phyloP scores from a whole-genome alignment of 2,329 filamentous ascomycete species.

The Nemania sp. region DNA sequence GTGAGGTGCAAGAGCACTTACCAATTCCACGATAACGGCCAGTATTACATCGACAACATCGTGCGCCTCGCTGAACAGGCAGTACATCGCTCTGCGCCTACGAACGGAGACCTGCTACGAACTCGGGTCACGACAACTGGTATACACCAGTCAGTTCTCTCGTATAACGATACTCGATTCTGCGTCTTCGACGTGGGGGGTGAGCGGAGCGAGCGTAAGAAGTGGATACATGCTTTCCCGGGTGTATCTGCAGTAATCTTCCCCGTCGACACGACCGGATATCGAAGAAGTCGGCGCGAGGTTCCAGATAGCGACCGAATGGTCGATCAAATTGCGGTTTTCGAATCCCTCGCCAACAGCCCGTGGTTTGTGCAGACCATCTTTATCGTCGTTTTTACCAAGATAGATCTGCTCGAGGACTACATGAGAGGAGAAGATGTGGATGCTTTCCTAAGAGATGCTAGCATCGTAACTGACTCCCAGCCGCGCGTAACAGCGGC shows the following conservation, averaged over 20 bases:
- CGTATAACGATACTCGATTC: background rate
- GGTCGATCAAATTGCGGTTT: constrained; percentile 1
- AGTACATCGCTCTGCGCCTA: background rate
- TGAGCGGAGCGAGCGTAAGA: constrained; percentile 9
- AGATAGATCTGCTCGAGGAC: constrained; percentile 17
- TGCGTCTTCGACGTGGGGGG: constrained; percentile 13
- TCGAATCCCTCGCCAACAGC: background rate
- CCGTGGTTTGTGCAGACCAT: background rate
- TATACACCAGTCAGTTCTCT: constrained; percentile 2
- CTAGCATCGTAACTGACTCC: background rate
- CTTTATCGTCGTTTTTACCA: constrained; percentile 22
- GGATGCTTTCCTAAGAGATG: background rate
- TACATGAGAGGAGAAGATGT: background rate
- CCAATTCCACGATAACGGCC: constrained; percentile 8
- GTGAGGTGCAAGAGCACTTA: background rate
- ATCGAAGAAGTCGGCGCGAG: background rate
- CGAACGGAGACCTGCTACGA: constrained; percentile 4
- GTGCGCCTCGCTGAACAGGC: constrained; percentile 3
- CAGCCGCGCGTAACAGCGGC: background rate
- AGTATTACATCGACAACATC: constrained; percentile 12
- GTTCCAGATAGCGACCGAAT: constrained; percentile 1
- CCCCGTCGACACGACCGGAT: constrained; percentile 15
- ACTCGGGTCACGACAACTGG: constrained; percentile 13
- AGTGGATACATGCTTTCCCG: constrained; percentile 13
- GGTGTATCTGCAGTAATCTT: constrained; percentile 9